These are phyloP conservation scores for Rhinocladiella similis DNA, from an alignment of 2,329 filamentous ascomycete species.

Conservation along the genomic window DNA sequence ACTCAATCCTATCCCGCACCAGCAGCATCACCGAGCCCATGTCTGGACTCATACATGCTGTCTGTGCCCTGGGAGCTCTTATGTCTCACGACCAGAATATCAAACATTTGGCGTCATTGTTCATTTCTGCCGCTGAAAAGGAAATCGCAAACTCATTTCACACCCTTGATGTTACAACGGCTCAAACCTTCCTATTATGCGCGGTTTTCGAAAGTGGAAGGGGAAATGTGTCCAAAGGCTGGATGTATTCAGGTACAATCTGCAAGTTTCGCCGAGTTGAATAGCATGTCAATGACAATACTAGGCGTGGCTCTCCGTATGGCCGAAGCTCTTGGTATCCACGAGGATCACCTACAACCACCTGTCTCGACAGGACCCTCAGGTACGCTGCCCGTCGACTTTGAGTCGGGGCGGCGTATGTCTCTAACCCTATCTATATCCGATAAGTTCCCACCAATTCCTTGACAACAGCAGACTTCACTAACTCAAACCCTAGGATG, in stretches of 20 bases:
- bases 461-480: background rate
- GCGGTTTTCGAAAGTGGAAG: constrained; percentile 4
- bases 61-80: constrained; percentile 7
- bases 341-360: background rate
- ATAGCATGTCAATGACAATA: background rate
- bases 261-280: background rate
- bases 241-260: constrained; percentile 11
- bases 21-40: background rate
- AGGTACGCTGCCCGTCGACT: constrained; percentile 9
- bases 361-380: background rate
- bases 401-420: constrained; percentile 13
- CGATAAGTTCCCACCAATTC: constrained; percentile 13
- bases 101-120: background rate
- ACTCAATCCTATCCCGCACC: background rate
- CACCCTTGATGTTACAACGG: background rate
- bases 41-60: constrained; percentile 2
- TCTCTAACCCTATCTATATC: constrained; percentile 13
- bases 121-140: constrained; percentile 2
- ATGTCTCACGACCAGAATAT: constrained; percentile 14
- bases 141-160: background rate
- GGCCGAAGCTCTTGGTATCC: constrained; percentile 10
- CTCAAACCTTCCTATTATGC: constrained; percentile 5
- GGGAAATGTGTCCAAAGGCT: constrained; percentile 6
- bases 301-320: constrained; percentile 8
- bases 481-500: constrained; percentile 8